These are phyloP conservation scores for Berkeleyomyces basicola DNA, from an alignment of 2,329 filamentous ascomycete species.

Conservation along the genomic window DNA sequence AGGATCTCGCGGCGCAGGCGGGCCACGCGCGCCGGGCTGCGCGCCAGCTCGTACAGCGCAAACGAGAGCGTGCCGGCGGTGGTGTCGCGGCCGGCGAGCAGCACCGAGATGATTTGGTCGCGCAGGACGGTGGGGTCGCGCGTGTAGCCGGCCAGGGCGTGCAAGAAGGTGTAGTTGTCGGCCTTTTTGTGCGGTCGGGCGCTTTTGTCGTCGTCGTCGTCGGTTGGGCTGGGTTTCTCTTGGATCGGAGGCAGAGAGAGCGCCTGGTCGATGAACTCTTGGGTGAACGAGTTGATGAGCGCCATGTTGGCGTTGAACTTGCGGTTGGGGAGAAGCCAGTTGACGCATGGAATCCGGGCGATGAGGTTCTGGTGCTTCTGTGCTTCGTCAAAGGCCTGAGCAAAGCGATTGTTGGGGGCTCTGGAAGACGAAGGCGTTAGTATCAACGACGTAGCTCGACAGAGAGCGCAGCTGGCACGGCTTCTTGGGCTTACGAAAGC, in stretches of 20 bases:
- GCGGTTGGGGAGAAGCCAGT: slow-evolving; percentile 43
- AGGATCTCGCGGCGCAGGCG: slow-evolving; percentile 62
- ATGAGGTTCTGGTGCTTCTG: slow-evolving; percentile 57
- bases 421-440: slow-evolving; percentile 18
- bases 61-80: slow-evolving; percentile 70
- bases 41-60: slow-evolving; percentile 65
- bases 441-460: slow-evolving; percentile 2
- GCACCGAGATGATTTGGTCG: slow-evolving; percentile 67
- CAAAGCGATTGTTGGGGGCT: slow-evolving; percentile 49
- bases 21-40: slow-evolving; percentile 47
- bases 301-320: slow-evolving; percentile 48
- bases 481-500: slow-evolving; percentile 4
- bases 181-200: neutral
- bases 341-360: slow-evolving; percentile 47
- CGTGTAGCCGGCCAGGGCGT: slow-evolving; percentile 69
- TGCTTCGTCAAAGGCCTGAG: slow-evolving; percentile 65
- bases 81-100: slow-evolving; percentile 76
- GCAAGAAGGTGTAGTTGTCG: slow-evolving; percentile 64
- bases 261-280: slow-evolving; percentile 59
- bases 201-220: neutral
- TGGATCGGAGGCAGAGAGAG: slow-evolving; percentile 54
- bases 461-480: neutral
- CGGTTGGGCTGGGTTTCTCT: slow-evolving; percentile 5
- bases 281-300: slow-evolving; percentile 59
- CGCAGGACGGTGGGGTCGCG: slow-evolving; percentile 54